phyloP scores from a whole-genome alignment of 208 protist genomes.

The Leishmania mexicana region DNA sequence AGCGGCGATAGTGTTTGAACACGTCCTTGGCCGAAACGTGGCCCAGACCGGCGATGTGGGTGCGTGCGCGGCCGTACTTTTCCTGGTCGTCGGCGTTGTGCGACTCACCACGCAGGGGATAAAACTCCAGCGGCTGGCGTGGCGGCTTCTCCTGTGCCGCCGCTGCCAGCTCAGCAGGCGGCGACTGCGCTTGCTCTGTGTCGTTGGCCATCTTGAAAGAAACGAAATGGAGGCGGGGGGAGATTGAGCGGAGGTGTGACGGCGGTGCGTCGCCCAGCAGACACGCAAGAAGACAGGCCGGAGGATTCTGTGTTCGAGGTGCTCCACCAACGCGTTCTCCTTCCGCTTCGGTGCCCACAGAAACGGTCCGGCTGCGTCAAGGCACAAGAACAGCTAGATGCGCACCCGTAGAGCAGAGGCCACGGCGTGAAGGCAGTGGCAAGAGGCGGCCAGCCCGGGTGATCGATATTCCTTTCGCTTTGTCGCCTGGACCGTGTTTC shows the following conservation, averaged over 20 bases:
- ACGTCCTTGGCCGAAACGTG: slow-evolving; percentile 29
- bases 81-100: slow-evolving; percentile 18
- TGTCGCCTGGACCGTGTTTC: background rate
- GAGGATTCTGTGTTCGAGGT: background rate
- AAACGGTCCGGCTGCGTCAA: background rate
- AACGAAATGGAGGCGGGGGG: background rate
- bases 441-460: background rate
- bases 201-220: slow-evolving; percentile 15
- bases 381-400: background rate
- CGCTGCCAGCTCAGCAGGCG: background rate
- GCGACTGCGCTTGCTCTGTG: slow-evolving; percentile 9
- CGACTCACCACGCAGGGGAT: slow-evolving; percentile 10
- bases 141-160: background rate
- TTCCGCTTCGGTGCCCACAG: slow-evolving; percentile 9
- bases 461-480: background rate
- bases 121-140: background rate
- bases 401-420: background rate
- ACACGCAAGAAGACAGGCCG: slow-evolving; percentile 18
- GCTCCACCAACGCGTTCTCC: background rate
- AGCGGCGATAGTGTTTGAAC: slow-evolving; percentile 57
- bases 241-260: background rate
- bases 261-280: background rate
- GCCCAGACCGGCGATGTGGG: slow-evolving; percentile 22
- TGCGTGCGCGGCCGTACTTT: slow-evolving; percentile 36
- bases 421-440: background rate